phyloP scores from a whole-genome alignment of 2,329 filamentous ascomycete species.

The Aureobasidium sp. region DNA sequence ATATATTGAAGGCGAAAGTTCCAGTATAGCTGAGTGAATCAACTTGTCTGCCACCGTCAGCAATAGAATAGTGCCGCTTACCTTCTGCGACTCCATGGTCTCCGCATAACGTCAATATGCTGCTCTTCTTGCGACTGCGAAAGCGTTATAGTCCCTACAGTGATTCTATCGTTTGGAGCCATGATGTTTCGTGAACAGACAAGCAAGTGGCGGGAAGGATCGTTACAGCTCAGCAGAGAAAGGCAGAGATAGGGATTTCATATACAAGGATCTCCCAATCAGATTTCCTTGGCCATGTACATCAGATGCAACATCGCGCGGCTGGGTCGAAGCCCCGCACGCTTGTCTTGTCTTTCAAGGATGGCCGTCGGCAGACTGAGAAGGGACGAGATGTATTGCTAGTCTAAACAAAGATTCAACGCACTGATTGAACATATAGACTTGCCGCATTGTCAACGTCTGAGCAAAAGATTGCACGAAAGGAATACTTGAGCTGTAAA shows the following conservation, averaged over 20 bases:
- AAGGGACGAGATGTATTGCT: not conserved
- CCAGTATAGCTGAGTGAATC: slow-evolving; percentile 38
- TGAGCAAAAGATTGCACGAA: no score
- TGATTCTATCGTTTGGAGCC: not conserved
- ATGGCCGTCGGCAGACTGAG: not conserved
- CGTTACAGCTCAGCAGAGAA: not conserved
- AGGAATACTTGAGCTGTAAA: no score
- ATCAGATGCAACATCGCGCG: not conserved
- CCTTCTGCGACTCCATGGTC: not conserved
- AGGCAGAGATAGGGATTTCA: not conserved
- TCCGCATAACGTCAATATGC: not conserved
- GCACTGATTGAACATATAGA: not conserved
- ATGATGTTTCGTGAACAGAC: not conserved
- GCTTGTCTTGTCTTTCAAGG: not conserved
- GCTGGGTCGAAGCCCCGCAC: not conserved
- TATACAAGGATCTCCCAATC: not conserved
- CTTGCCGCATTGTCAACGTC: not conserved
- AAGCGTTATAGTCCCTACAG: not conserved
- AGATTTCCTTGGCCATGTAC: not conserved
- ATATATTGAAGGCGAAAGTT: slow-evolving; percentile 54
- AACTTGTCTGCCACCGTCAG: not conserved
- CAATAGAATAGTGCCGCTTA: not conserved
- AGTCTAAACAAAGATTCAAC: not conserved
- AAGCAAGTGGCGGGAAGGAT: not conserved
- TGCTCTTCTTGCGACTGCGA: not conserved